Percentiles rank a stretch among this genome's conserved stretches.
Evolutionary conservation across 2,329 filamentous ascomycete species (phyloP).

Genomic region (Scedosporium boydii): DNA sequence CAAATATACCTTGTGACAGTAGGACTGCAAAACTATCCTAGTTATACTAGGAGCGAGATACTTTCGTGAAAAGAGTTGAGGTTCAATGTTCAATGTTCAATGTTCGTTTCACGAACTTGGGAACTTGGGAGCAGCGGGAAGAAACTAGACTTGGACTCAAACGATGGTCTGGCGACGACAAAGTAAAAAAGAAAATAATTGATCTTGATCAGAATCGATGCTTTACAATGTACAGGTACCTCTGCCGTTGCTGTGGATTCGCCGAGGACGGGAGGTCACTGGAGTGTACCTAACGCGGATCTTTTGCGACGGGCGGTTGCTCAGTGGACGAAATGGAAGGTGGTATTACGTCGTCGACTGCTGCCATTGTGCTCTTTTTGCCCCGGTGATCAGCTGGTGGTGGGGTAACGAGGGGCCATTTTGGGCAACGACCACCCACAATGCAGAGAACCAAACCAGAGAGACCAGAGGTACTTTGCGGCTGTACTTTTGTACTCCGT

Average conservation of each 20-base stretch:
- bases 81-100: background rate
- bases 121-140: background rate
- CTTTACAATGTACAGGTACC: background rate
- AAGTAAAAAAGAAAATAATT: background rate
- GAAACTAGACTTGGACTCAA: background rate
- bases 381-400: constrained; percentile 5
- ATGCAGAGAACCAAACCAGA: too few species aligned
- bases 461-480: background rate
- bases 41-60: too few species aligned
- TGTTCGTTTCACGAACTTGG: background rate
- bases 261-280: background rate
- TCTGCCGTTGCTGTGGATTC: background rate
- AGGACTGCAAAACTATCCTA: too few species aligned
- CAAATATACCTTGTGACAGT: too few species aligned
- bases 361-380: background rate
- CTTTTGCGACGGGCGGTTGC: background rate
- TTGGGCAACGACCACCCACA: too few species aligned
- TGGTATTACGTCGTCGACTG: background rate
- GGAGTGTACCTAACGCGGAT: background rate
- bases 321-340: constrained; percentile 1
- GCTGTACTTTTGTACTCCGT: too few species aligned
- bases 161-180: background rate
- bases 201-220: background rate
- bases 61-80: too few species aligned
- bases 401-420: background rate